These are phyloP conservation scores for Aureobasidium musti DNA, from an alignment of 2,329 filamentous ascomycete species.

Conservation along the genomic window DNA sequence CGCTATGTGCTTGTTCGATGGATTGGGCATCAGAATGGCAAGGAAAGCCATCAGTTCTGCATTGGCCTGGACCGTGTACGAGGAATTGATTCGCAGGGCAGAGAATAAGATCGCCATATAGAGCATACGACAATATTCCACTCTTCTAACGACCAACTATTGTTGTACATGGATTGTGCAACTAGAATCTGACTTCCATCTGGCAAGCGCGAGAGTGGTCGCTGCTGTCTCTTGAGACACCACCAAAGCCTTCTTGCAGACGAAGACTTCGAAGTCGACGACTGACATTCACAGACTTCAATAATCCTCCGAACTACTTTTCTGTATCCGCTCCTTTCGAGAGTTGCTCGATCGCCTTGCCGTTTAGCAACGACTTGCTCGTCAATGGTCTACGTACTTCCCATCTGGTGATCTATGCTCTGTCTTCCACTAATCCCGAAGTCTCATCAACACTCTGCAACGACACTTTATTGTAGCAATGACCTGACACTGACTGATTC, in stretches of 20 bases:
- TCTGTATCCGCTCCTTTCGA: neutral
- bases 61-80: slow-evolving; percentile 96
- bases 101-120: slow-evolving; percentile 45
- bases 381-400: neutral
- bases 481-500: neutral
- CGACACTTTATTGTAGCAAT: neutral
- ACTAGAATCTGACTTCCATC: neutral
- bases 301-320: neutral
- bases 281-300: neutral
- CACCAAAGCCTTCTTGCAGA: neutral
- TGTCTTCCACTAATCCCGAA: neutral
- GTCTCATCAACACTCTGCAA: neutral
- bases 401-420: neutral
- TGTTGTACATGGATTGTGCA: neutral
- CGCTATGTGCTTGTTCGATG: slow-evolving; percentile 76
- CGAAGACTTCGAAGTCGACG: neutral
- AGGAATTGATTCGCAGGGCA: slow-evolving; percentile 81
- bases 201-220: neutral
- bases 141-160: neutral
- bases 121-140: neutral
- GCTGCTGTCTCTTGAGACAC: neutral
- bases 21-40: slow-evolving; percentile 80
- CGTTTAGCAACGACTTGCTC: neutral
- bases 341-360: neutral
- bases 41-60: slow-evolving; percentile 91